Percentiles rank a stretch among this genome's conserved stretches.
Conservation (phyloP, 2,329 filamentous ascomycete species). For the Botrytis galanthina region DNA sequence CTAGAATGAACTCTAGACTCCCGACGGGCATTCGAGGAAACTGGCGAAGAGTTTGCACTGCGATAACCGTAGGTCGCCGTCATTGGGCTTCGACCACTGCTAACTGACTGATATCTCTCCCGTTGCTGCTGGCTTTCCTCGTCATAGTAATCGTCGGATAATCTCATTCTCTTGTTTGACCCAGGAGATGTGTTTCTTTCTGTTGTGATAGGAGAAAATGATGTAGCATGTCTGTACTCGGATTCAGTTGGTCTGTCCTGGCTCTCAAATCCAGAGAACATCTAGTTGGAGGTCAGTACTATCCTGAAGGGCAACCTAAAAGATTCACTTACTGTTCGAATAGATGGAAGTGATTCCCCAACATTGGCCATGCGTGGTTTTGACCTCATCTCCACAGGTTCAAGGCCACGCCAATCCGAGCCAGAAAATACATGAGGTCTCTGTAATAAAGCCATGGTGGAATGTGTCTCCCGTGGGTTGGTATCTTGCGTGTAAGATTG, state of each 20-base stretch:
- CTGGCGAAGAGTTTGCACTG: neutral
- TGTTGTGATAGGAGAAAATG: slow-evolving; percentile 2
- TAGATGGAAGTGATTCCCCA: slow-evolving; percentile 8
- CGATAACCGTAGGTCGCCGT: neutral
- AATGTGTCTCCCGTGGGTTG: neutral
- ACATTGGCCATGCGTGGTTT: neutral
- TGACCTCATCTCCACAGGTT: slow-evolving; percentile 5
- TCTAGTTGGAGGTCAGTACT: neutral
- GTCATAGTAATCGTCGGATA: neutral
- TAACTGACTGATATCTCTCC: neutral
- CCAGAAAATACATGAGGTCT: neutral
- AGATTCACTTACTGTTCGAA: slow-evolving; percentile 5
- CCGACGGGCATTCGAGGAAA: neutral
- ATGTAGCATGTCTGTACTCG: neutral
- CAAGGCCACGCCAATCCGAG: slow-evolving; percentile 4
- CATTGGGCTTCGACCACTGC: slow-evolving; percentile 3
- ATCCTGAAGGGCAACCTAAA: neutral
- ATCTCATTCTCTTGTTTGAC: slow-evolving; percentile 15
- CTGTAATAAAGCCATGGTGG: neutral
- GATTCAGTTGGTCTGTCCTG: neutral
- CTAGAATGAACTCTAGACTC: neutral
- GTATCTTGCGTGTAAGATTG: neutral
- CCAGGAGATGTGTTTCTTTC: slow-evolving; percentile 12
- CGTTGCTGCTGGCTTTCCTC: neutral
- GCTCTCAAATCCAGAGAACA: neutral